Evolutionary conservation across 371 early-diverging fungal species (phyloP), one percentile per base, ranked within the genome.

Genomic region (Mortierella sp.): DNA sequence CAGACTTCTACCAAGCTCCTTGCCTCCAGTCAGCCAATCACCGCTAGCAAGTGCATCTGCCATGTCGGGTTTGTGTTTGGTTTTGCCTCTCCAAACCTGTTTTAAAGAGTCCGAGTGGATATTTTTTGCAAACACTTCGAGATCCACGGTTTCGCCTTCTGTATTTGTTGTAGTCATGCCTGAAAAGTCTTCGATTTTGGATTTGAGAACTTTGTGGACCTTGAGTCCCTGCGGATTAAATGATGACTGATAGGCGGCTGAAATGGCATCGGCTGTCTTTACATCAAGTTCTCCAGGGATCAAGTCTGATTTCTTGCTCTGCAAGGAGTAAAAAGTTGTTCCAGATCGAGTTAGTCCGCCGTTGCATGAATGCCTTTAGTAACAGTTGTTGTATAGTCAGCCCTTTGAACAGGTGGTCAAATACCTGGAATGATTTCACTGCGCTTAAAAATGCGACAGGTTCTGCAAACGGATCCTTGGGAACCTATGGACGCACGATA

Each of bases 381-480:
- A 57, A 55, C 26, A 2, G 26, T 2, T 15, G 55, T 16, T 16
- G 28, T 23, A 55, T 23, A 9, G 26, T 19, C 28, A 55, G 26
- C n/a, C 23, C 7, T 51, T 21, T 51, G 14, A 50, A 14, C 16
- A 50, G 21, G 2, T n/a, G 50, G 50, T 46, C 9, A 46, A 16
- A 46, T 72, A 85, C 88, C 83, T 91, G 90, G 69, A 86, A 89
- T 46, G 85, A 81, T 45, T 77, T 85, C 53, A 91, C 85, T 19
- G 86, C 87, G 19, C 52, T 77, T 15, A 85, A 62, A 68, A 91
- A 88, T 2, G 76, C 59, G 21, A 83, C 86, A 7, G 84, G 84
- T n/a, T 91, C 91, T 1, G 80, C 69, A 69, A 91, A 89, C 11
- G 91, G 91, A 60, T 91, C 90, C 70, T 91, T 91, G 25, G 77